Conservation (phyloP, 306 rosid species). For the Citrullus mucosospermus region DNA sequence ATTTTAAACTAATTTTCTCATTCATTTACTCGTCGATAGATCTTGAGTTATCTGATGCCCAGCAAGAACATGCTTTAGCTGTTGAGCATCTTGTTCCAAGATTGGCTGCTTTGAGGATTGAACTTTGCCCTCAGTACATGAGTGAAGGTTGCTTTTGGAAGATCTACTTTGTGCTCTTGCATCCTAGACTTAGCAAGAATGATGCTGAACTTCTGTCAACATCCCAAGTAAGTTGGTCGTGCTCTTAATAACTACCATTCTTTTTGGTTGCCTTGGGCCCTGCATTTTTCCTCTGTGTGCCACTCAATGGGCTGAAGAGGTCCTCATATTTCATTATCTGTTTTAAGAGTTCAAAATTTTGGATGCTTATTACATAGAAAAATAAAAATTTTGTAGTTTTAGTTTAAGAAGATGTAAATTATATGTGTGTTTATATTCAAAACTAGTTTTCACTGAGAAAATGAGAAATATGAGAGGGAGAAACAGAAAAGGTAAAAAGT, state of each 20-base stretch:
- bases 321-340: not conserved
- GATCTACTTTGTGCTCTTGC: constrained; percentile 88
- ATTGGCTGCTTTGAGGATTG: constrained; percentile 86
- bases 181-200: constrained; percentile 72
- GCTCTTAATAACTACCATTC: not conserved
- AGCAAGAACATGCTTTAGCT: constrained; percentile 51
- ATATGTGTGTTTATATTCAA: not conserved
- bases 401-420: not conserved
- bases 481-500: not conserved
- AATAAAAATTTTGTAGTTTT: not conserved
- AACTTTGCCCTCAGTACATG: constrained; percentile 92
- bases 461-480: not conserved
- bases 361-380: not conserved
- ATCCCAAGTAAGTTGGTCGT: constrained; percentile 38
- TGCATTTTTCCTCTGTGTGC: not conserved
- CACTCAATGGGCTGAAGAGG: not conserved
- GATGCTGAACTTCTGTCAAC: constrained; percentile 75
- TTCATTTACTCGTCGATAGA: constrained; percentile 29
- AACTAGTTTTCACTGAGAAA: not conserved
- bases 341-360: not conserved
- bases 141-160: constrained; percentile 89
- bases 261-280: not conserved
- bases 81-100: constrained; percentile 73
- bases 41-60: constrained; percentile 69
- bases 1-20: not conserved